These are phyloP conservation scores for Claviceps maximensis DNA, from an alignment of 2,329 filamentous ascomycete species.

Conservation along the genomic window DNA sequence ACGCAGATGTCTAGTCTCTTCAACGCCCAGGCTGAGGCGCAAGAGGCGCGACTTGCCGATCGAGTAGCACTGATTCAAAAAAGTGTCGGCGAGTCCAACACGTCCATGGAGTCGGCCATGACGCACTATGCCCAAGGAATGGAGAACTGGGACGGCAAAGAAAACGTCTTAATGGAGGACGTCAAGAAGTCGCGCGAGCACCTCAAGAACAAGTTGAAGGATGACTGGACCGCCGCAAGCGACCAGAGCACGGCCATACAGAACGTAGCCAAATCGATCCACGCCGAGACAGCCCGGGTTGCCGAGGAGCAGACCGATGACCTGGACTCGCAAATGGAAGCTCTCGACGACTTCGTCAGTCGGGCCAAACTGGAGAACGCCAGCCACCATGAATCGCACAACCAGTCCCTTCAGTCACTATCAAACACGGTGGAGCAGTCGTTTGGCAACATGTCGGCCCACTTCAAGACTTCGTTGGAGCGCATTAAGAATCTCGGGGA, in stretches of 20 bases:
- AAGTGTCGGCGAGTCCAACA: slow-evolving; percentile 49
- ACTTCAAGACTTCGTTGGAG: slow-evolving; percentile 55
- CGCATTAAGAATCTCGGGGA: slow-evolving; percentile 55
- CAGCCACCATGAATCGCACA: slow-evolving; percentile 58
- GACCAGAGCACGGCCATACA: slow-evolving; percentile 75
- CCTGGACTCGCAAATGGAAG: slow-evolving; percentile 76
- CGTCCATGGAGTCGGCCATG: slow-evolving; percentile 51
- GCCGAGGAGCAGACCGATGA: slow-evolving; percentile 82
- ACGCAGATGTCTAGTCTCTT: slow-evolving; percentile 67
- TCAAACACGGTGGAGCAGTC: slow-evolving; percentile 58
- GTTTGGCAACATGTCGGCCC: slow-evolving; percentile 55
- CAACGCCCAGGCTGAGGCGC: slow-evolving; percentile 56
- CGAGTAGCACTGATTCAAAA: slow-evolving; percentile 50
- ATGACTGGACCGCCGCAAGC: slow-evolving; percentile 73
- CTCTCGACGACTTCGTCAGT: slow-evolving; percentile 80
- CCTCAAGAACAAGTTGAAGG: slow-evolving; percentile 69
- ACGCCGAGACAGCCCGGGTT: slow-evolving; percentile 78
- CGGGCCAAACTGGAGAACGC: slow-evolving; percentile 72
- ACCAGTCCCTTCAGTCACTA: slow-evolving; percentile 51
- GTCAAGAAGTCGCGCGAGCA: slow-evolving; percentile 61
- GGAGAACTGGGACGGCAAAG: slow-evolving; percentile 58
- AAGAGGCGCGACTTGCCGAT: slow-evolving; percentile 56
- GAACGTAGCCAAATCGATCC: slow-evolving; percentile 70
- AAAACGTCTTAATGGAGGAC: slow-evolving; percentile 55
- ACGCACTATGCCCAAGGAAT: slow-evolving; percentile 57